Base-by-base conservation (phyloP, 768 basidiomycete species). In the Mycena haematopus region DNA sequence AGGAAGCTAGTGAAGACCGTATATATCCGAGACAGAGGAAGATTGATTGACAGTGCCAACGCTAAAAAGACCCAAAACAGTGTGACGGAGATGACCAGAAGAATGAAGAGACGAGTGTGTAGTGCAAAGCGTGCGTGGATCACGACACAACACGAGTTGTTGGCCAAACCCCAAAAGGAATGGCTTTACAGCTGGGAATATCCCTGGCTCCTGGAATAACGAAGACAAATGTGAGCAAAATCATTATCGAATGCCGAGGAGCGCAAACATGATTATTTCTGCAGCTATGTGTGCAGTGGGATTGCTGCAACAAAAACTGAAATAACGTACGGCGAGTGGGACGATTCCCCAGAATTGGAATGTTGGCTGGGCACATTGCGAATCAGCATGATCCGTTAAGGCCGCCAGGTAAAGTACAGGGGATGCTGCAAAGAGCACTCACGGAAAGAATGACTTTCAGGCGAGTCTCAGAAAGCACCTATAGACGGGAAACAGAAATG, bases 161-260 rank as follows among this genome's bases (percentile, higher is more conserved):
- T 51, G 21, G 35, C 62, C 58, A 53, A 66, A 58, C 66, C 59
- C 62, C 66, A 64, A 67, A 63, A 60, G 66, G 66, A 67, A 64
- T 64, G 62, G 62, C 19, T 52, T 35, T 59, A 42, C 36, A 33
- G 44, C 52, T 54, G 62, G 62, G 38, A 31, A 52, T 58, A 47
- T 58, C 21, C 38, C 40, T 25, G 21, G 58, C 56, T 57, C 66
- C 66, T 61, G 45, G 59, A 58, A 67, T 60, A 57, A 52, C 29
- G 42, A 66, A 42, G 50, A 46, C 49, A 63, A 52, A 64, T 52
- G 61, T 57, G 21, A 60, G 62, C 27, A 61, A 58, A 62, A 56
- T 56, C 51, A 53, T 19, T 35, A 6, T n/a, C 35, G 33, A 33
- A 58, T 44, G 58, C 57, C 62, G 56, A 57, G 62, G 62, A 67